Base-by-base conservation (phyloP, 225 moss, liverwort and hornwort species). In the Marchantia paleacea region DNA sequence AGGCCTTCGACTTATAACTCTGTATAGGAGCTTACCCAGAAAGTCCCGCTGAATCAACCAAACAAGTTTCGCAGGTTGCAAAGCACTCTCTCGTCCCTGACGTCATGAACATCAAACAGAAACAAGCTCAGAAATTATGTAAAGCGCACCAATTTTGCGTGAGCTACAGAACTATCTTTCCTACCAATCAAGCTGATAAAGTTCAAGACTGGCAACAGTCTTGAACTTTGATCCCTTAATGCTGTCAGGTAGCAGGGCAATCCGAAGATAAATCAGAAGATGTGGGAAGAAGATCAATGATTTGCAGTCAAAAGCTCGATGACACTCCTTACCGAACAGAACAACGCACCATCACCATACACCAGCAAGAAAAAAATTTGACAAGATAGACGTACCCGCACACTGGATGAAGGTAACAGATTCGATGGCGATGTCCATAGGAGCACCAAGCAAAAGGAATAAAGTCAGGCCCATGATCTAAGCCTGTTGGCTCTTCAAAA, bases 11-110 rank as follows among this genome's bases (percentile, higher is more conserved):
- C 16, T 75, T 58, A 16, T 39, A 39, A 39, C 39, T 39, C 2
- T 18, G 30, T 28, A 8, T 3, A 52, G 31, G 14, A 61, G 31
- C 75, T 79, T 82, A 90, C 90, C 90, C 55, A 90, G 75, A 64
- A 90, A 90, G 73, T 90, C 90, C 22, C 89, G 87, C 71, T 90
- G 89, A 63, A 90, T 90, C 82, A 90, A 73, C 89, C 89, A 90
- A 13, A 90, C 82, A 63, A 90, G 89, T 78, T 75, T 85, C 11
- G 89, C 87, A 48, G 89, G 89, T 60, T 90, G 84, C 75, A 90
- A 81, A 0, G 81, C 69, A 76, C 85, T 87, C 75, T 90, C 87
- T 82, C 85, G 80, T 52, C 89, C 89, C 89, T 89, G 80, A 52
- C 65, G 29, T 55, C 48, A 63, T 52, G 24, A 75, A 52, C 51